phyloP scores from a whole-genome alignment of 2,329 filamentous ascomycete genomes.

The Botryotinia narcissicola region DNA sequence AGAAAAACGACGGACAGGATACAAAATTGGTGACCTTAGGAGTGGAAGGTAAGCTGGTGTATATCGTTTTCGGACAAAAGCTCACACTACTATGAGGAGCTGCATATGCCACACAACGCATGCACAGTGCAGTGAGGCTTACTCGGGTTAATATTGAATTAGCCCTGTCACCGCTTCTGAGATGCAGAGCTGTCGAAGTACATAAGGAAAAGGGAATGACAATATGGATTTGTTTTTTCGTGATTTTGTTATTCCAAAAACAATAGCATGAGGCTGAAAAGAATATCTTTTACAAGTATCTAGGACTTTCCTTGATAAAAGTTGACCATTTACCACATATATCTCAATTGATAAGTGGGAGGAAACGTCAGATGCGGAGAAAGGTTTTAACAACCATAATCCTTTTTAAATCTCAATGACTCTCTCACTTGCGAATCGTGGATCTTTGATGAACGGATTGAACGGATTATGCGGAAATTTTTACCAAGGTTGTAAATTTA shows the following conservation, averaged over 20 bases:
- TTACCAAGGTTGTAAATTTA: slow-evolving; percentile 15
- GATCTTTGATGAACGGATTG: slow-evolving; percentile 13
- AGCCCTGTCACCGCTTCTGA: slow-evolving; percentile 20
- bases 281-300: slow-evolving; percentile 9
- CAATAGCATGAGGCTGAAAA: slow-evolving; percentile 17
- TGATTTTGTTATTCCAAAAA: slow-evolving; percentile 6
- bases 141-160: slow-evolving; percentile 23
- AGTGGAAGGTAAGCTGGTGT: slow-evolving; percentile 21
- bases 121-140: slow-evolving; percentile 20
- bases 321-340: not conserved
- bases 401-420: slow-evolving; percentile 10
- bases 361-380: slow-evolving; percentile 6
- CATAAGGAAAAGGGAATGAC: slow-evolving; percentile 11
- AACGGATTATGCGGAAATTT: slow-evolving; percentile 17
- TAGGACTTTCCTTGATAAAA: slow-evolving; percentile 10
- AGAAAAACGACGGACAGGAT: slow-evolving; percentile 11
- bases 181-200: slow-evolving; percentile 14
- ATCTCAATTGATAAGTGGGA: slow-evolving; percentile 4
- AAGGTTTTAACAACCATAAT: not conserved
- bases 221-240: not conserved
- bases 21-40: slow-evolving; percentile 9
- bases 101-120: slow-evolving; percentile 19
- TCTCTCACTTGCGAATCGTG: slow-evolving; percentile 21
- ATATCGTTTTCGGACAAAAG: slow-evolving; percentile 17
- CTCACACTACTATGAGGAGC: slow-evolving; percentile 17